Conservation (phyloP, 2,329 filamentous ascomycete genomes). For the Sarocladium kiliense region DNA sequence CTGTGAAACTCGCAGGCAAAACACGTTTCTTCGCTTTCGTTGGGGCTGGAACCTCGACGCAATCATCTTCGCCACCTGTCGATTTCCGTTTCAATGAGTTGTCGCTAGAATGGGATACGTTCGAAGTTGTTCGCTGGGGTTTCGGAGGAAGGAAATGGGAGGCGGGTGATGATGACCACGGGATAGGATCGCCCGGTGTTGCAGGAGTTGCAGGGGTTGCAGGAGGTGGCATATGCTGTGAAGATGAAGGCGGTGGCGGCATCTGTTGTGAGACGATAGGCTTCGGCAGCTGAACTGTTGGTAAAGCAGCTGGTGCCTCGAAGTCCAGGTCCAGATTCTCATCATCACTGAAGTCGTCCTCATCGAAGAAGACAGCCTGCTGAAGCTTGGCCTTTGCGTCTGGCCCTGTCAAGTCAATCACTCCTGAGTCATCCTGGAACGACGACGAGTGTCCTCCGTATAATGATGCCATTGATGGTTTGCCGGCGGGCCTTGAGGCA, state of each 20-base stretch:
- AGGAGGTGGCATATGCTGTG: slow-evolving; percentile 10
- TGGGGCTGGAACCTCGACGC: slow-evolving; percentile 16
- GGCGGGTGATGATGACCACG: slow-evolving; percentile 68
- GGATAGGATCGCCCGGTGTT: slow-evolving; percentile 34
- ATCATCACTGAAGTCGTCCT: slow-evolving; percentile 86
- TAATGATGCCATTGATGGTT: slow-evolving; percentile 32
- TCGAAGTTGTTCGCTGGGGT: slow-evolving; percentile 14
- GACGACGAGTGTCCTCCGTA: slow-evolving; percentile 38
- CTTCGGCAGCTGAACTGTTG: slow-evolving; percentile 21
- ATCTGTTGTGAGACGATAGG: slow-evolving; percentile 15
- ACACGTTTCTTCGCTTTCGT: slow-evolving; percentile 55
- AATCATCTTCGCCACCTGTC: slow-evolving; percentile 22
- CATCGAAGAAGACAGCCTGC: slow-evolving; percentile 56
- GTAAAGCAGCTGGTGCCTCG: slow-evolving; percentile 52
- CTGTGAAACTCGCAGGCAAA: slow-evolving; percentile 47
- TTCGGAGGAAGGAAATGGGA: slow-evolving; percentile 39
- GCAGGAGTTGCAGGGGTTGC: slow-evolving; percentile 20
- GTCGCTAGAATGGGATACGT: slow-evolving; percentile 15
- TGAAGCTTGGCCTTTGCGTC: slow-evolving; percentile 21
- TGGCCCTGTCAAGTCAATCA: slow-evolving; percentile 29
- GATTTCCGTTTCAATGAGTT: slow-evolving; percentile 38
- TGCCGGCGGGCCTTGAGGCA: slow-evolving; percentile 12
- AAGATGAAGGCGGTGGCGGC: slow-evolving; percentile 14
- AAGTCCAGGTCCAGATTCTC: slow-evolving; percentile 67
- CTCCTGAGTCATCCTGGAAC: slow-evolving; percentile 29